A percentile compares a stretch with the other conserved stretches of the same genome.
Evolutionary conservation across 225 moss, liverwort and hornwort species (phyloP).

Genomic region (Ulota crispa): DNA sequence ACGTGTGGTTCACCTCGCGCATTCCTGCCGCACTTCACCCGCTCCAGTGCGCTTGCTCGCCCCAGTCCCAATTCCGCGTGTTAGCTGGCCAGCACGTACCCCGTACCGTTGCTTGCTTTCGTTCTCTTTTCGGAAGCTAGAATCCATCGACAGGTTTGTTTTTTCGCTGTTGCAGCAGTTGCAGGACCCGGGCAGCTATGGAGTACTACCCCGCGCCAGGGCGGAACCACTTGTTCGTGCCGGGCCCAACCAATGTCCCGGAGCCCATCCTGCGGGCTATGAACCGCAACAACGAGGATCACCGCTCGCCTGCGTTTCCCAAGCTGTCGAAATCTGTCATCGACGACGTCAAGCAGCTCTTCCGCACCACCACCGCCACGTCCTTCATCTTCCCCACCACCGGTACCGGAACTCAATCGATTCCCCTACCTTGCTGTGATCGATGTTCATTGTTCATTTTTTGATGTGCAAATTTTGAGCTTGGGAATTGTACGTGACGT

Average conservation of each 20-base stretch:
- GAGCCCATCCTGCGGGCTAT: slow-evolving; percentile 84
- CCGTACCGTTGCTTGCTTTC: background rate
- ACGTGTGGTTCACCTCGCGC: slow-evolving; percentile 11
- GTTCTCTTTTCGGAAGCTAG: background rate
- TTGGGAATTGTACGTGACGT: background rate
- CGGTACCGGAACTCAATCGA: slow-evolving; percentile 26
- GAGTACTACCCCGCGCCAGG: slow-evolving; percentile 90
- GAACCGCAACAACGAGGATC: slow-evolving; percentile 96
- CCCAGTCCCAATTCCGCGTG: background rate
- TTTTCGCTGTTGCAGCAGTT: background rate
- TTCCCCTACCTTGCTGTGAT: background rate
- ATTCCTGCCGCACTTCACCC: background rate
- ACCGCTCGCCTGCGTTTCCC: slow-evolving; percentile 92
- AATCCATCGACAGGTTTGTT: background rate
- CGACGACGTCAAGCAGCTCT: slow-evolving; percentile 89
- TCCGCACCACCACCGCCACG: slow-evolving; percentile 71
- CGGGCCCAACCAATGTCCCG: slow-evolving; percentile 96
- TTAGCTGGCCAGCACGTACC: background rate
- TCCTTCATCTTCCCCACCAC: slow-evolving; percentile 97
- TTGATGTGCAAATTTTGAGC: background rate
- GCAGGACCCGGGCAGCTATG: slow-evolving; percentile 29
- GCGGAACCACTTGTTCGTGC: slow-evolving; percentile 95
- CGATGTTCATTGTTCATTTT: background rate
- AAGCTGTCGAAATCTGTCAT: slow-evolving; percentile 85
- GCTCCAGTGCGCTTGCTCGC: background rate